A percentile compares a stretch with the other conserved stretches of the same genome.
Conservation (phyloP, 2,329 filamentous ascomycete genomes). For the Diatrype stigma region DNA sequence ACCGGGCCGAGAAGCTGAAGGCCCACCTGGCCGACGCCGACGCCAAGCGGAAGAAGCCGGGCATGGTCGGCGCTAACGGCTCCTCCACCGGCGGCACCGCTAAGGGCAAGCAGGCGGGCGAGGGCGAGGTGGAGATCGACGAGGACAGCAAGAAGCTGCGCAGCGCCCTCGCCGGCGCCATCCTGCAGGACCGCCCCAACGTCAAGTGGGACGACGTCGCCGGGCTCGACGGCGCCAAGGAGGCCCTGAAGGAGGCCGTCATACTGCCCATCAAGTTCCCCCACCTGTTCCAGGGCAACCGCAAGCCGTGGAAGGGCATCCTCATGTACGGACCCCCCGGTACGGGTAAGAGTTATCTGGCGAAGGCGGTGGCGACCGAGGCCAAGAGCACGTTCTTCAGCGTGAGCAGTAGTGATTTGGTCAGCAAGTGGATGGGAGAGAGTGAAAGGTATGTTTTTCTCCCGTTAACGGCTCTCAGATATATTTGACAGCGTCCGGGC, state of each 20-base stretch:
- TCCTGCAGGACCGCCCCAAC: conserved; percentile 92
- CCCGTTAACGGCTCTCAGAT: no score
- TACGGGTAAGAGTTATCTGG: conserved; percentile 95
- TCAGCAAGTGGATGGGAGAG: conserved; percentile 99
- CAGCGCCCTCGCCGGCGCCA: conserved; percentile 84
- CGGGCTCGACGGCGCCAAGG: conserved; percentile 88
- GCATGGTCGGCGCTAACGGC: conserved; percentile 69
- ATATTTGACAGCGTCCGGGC: no score
- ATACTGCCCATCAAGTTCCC: conserved; percentile 98
- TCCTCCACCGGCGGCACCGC: conserved; percentile 59
- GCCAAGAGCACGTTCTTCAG: conserved; percentile 99
- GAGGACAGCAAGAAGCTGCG: conserved; percentile 94
- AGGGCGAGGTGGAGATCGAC: conserved; percentile 64
- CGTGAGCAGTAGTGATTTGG: conserved; percentile 92
- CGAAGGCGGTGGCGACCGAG: conserved; percentile 96
- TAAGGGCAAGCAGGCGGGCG: conserved; percentile 50
- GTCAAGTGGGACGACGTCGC: conserved; percentile 98
- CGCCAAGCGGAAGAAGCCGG: conserved; percentile 64
- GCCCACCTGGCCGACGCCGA: conserved; percentile 76
- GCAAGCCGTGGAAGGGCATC: conserved; percentile 98
- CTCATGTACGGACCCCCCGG: conserved; percentile 92
- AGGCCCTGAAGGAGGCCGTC: conserved; percentile 95
- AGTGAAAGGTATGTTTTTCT: conserved; percentile 73
- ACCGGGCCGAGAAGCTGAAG: conserved; percentile 97
- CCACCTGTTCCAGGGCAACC: conserved; percentile 90